These are phyloP conservation scores for Paxillus rubicundulus DNA, from an alignment of 768 basidiomycete species.

Conservation along the genomic window DNA sequence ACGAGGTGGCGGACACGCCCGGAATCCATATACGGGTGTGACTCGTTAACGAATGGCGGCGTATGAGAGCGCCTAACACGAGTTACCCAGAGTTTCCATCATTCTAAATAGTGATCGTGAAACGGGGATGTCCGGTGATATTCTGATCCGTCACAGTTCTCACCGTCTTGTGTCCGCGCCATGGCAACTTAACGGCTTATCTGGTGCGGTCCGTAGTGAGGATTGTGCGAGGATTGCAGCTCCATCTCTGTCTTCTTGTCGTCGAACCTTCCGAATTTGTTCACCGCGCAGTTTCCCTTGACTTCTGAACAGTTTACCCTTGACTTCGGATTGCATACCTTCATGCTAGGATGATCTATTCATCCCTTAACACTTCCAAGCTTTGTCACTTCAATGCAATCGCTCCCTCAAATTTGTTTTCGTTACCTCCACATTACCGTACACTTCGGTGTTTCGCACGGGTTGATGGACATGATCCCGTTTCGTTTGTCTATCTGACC, in stretches of 20 bases:
- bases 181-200: slow-evolving; percentile 10
- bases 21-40: slow-evolving; percentile 13
- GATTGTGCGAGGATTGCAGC: slow-evolving; percentile 6
- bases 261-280: slow-evolving; percentile 7
- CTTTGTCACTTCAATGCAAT: slow-evolving; percentile 5
- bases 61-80: slow-evolving; percentile 19
- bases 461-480: slow-evolving; percentile 1
- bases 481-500: slow-evolving; percentile 11
- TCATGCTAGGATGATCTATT: slow-evolving; percentile 10
- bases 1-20: slow-evolving; percentile 21
- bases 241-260: slow-evolving; percentile 11
- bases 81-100: slow-evolving; percentile 6
- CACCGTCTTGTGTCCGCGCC: slow-evolving; percentile 21
- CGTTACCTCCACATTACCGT: background rate
- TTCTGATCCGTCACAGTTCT: slow-evolving; percentile 16
- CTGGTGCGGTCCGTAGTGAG: slow-evolving; percentile 12
- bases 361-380: background rate
- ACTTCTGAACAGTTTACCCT: slow-evolving; percentile 4
- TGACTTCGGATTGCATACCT: slow-evolving; percentile 8
- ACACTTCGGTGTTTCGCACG: slow-evolving; percentile 8
- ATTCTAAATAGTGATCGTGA: slow-evolving; percentile 15
- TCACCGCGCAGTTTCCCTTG: slow-evolving; percentile 4
- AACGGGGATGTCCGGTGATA: slow-evolving; percentile 22
- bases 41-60: slow-evolving; percentile 11
- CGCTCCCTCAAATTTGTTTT: slow-evolving; percentile 4